Conservation (phyloP, 305 asterid genomes). For the Fraxinus albicans region DNA sequence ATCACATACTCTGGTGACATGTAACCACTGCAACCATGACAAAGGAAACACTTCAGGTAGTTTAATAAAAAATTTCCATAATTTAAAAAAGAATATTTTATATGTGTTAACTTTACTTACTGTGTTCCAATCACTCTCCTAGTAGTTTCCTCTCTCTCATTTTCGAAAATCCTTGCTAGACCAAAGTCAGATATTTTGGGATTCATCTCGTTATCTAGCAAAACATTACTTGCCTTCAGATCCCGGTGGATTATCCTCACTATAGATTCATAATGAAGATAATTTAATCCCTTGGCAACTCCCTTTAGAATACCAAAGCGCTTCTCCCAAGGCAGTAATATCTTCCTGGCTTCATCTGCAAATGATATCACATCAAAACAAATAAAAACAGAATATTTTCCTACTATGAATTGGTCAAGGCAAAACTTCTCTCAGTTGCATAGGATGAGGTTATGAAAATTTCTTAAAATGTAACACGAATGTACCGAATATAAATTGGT, state of each 20-base stretch:
- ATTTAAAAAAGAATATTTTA: neutral
- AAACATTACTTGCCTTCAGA: constrained; percentile 48
- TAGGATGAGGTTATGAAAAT: neutral
- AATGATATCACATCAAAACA: neutral
- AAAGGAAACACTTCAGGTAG: neutral
- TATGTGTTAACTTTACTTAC: neutral
- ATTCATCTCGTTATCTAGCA: constrained; percentile 44
- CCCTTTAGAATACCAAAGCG: constrained; percentile 39
- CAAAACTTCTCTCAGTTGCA: neutral
- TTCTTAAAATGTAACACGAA: neutral
- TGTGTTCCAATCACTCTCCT: neutral
- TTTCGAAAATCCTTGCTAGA: neutral
- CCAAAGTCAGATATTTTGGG: constrained; percentile 50
- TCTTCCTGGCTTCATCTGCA: constrained; percentile 32
- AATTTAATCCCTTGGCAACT: constrained; percentile 41
- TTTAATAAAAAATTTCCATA: no score
- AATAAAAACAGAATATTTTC: neutral
- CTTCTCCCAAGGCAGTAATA: constrained; percentile 28
- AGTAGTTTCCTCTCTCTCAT: neutral
- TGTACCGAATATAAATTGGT: constrained; percentile 39
- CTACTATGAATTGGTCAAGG: neutral
- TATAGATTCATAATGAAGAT: constrained; percentile 47
- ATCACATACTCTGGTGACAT: constrained; percentile 61
- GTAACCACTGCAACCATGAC: constrained; percentile 43
- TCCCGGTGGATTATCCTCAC: constrained; percentile 50